phyloP scores from a whole-genome alignment of 305 asterid genomes.

The Lippia alba region DNA sequence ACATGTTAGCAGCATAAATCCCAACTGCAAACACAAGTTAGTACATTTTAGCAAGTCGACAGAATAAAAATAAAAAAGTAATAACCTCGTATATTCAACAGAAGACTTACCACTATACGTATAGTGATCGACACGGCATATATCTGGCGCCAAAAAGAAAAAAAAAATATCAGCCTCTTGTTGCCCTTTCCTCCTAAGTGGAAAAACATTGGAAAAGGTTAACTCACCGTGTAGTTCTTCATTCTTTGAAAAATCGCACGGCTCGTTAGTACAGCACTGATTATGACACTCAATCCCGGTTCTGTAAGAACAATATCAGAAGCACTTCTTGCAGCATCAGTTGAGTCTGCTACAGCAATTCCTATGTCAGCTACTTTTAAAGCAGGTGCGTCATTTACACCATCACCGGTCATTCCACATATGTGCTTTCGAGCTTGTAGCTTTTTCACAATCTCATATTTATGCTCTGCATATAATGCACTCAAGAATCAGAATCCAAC shows the following conservation, averaged over 20 bases:
- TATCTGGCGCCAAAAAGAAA: constrained; percentile 40
- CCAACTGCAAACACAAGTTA: constrained; percentile 47
- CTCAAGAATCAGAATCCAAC: constrained; percentile 4
- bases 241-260: constrained; percentile 68
- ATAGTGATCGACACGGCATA: constrained; percentile 68
- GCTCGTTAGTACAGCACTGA: constrained; percentile 68
- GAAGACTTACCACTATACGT: constrained; percentile 60
- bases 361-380: constrained; percentile 68
- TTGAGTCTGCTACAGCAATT: constrained; percentile 65
- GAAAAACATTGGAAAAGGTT: constrained; percentile 10
- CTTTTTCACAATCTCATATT: constrained; percentile 60
- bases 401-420: constrained; percentile 73
- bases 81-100: not conserved
- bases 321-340: constrained; percentile 69
- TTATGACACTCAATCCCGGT: constrained; percentile 63
- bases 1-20: constrained; percentile 58
- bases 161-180: constrained; percentile 17
- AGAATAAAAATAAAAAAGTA: not conserved
- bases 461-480: constrained; percentile 49
- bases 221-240: constrained; percentile 63
- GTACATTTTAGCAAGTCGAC: not conserved
- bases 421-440: constrained; percentile 58
- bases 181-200: constrained; percentile 6
- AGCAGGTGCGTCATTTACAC: constrained; percentile 74
- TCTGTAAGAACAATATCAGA: constrained; percentile 68